Evolutionary conservation across 1,284 basidiomycete species (phyloP), one percentile per base, ranked within the genome.

Genomic region (Irpex lacteus): DNA sequence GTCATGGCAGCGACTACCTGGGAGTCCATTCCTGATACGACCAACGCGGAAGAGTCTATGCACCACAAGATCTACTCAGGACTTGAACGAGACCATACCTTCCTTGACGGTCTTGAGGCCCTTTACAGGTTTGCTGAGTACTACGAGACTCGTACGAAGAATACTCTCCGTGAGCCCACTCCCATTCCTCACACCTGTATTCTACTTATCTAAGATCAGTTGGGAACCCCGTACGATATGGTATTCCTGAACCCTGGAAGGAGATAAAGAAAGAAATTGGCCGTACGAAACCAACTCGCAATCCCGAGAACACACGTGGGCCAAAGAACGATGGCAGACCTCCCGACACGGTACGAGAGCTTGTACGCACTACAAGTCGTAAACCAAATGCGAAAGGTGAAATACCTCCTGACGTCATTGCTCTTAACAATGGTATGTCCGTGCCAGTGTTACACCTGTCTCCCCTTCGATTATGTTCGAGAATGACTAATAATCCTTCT

Each of bases 41-140:
- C 71, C 0, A 78, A 77, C 65, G 70, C 76, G 0, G 70, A 74
- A 54, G 75, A 78, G 65, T 62, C 73, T 0, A 73, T 76, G 71
- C 73, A 78, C 60, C 40, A 65, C 62, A 73, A 70, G 55, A 54
- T 77, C 2, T 77, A 76, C 44, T 36, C 49, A 32, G 69, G 64
- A 4, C 64, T 65, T 49, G 71, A 71, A 0, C 50, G 61, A 3
- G n/a, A 70, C 34, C 70, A 72, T 59, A 36, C 19, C 0, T 62
- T 76, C 15, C 60, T 74, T 3, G 58, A 67, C 8, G 73, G 73
- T 1, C n/a, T 75, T 9, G 55, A 66, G 21, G 59, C 54, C 3
- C 61, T 75, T 2, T 55, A 52, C 34, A 44, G 13, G 4, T 63
- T 74, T 56, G 69, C 68, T 1, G 32, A 60, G 2, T 65, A 70